Conservation (phyloP, 2,329 filamentous ascomycete species). For the Corniculantispora saksenae region DNA sequence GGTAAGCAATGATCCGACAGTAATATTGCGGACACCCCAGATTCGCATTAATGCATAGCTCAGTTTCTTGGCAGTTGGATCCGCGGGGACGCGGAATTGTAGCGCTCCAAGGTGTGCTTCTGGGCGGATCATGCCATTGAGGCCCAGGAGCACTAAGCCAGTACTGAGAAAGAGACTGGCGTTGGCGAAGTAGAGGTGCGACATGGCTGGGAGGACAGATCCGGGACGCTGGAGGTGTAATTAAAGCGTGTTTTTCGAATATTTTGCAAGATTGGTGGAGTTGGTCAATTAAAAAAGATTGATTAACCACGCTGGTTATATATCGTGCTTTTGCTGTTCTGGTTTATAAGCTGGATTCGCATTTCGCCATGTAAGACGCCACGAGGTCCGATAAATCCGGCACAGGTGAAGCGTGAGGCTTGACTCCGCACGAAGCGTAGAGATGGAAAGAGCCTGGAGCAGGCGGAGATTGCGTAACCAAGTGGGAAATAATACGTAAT, state of each 20-base stretch:
- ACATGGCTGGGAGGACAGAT: no score
- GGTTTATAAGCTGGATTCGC: neutral
- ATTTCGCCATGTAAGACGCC: neutral
- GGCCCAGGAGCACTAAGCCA: neutral
- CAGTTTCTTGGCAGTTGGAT: neutral
- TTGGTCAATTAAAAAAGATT: no score
- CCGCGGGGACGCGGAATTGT: neutral
- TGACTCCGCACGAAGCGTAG: neutral
- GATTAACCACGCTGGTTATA: neutral
- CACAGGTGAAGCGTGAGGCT: neutral
- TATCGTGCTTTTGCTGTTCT: neutral
- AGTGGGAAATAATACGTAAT: no score
- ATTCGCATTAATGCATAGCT: constrained; percentile 5
- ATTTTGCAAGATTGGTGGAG: no score
- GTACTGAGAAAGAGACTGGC: neutral
- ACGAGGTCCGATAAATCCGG: neutral
- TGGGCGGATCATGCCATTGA: constrained; percentile 2
- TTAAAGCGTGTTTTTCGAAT: no score
- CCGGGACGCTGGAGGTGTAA: no score
- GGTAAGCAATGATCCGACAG: neutral
- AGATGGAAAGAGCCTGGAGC: neutral
- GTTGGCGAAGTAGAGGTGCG: neutral
- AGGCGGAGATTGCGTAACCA: neutral
- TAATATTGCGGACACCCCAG: neutral
- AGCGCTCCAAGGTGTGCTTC: neutral